A percentile compares a stretch with the other conserved stretches of the same genome.
Conservation (phyloP, 805 yeast species). For the Grigorovia yakushimaensis region DNA sequence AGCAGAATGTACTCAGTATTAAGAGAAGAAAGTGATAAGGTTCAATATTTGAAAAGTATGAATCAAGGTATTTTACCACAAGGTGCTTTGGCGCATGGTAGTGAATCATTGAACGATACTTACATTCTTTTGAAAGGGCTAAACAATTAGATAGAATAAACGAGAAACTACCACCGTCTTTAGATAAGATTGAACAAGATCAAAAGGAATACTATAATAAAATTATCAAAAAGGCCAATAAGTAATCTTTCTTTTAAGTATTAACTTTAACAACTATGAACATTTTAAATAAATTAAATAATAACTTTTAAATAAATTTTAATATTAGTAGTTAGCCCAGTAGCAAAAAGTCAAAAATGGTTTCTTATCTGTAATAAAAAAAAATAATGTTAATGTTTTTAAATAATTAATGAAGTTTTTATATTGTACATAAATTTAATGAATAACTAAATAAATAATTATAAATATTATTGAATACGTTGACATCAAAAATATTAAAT, state of each 20-base stretch:
- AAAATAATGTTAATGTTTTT: neutral
- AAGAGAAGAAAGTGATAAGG: conserved; percentile 80
- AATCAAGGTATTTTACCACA: conserved; percentile 76
- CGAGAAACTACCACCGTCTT: conserved; percentile 81
- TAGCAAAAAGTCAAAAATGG: too few relatives aligned
- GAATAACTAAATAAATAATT: neutral
- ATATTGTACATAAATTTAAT: neutral
- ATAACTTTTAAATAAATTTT: too few relatives aligned
- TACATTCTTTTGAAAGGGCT: conserved; percentile 75
- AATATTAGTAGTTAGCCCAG: too few relatives aligned
- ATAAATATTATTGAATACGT: neutral
- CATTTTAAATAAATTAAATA: neutral
- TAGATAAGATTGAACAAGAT: conserved; percentile 43
- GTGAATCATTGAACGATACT: conserved; percentile 67
- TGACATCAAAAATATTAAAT: neutral
- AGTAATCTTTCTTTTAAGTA: neutral
- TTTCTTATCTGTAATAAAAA: too few relatives aligned
- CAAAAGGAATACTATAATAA: conserved; percentile 33
- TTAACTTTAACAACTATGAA: neutral
- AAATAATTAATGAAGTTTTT: neutral
- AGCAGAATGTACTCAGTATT: conserved; percentile 84
- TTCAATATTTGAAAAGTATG: conserved; percentile 63
- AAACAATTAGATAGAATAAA: conserved; percentile 67
- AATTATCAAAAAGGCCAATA: conserved; percentile 4
- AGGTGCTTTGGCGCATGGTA: conserved; percentile 75